Evolutionary conservation across 2,329 filamentous ascomycete genomes (phyloP), one percentile per base, ranked within the genome.

Genomic region (Penicillium sp.): DNA sequence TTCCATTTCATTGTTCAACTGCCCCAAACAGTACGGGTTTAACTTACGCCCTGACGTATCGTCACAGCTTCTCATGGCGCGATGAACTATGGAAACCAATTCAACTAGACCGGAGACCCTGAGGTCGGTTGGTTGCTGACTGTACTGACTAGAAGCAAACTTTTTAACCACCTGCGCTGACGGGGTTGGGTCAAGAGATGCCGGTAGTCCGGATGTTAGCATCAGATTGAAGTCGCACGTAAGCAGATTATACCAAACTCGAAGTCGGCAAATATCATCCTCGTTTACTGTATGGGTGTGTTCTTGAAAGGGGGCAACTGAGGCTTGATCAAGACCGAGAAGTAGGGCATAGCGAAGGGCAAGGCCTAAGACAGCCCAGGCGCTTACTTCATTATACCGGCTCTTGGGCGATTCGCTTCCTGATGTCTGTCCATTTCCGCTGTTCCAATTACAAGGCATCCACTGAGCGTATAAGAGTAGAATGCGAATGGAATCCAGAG

Each of bases 191-290:
- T 64, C 59, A 5, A 64, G 45, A 8, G 62, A 64, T 12, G 62
- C 62, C 26, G 62, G 62, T 40, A 64, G 47, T 20, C 63, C 62
- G 1, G 63, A 63, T 14, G 59, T 60, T 3, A 65, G 56, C 63
- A 65, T 64, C 5, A 64, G 49, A 21, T 64, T 63, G 21, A 62
- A 63, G 56, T 63, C 62, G 40, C 63, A 65, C 0, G 60, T 65
- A 3, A 65, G 46, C 28, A 65, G 47, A n/a, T 65, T 65, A 28
- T 64, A 61, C 58, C 62, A 65, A 0, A 65, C 62, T 8, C 63
- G 46, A 28, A 65, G 43, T 1, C 51, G 35, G 30, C 48, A 50
- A 33, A 64, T 35, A 40, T 64, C 60, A 8, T 61, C 47, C 40
- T 60, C 53, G 2, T 60, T 59, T 16, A 57, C 40, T 6, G n/a